Percentiles rank a stretch among this genome's conserved stretches.
Conservation (phyloP, 306 rosid genomes). For the Glycyrrhiza uralensis region DNA sequence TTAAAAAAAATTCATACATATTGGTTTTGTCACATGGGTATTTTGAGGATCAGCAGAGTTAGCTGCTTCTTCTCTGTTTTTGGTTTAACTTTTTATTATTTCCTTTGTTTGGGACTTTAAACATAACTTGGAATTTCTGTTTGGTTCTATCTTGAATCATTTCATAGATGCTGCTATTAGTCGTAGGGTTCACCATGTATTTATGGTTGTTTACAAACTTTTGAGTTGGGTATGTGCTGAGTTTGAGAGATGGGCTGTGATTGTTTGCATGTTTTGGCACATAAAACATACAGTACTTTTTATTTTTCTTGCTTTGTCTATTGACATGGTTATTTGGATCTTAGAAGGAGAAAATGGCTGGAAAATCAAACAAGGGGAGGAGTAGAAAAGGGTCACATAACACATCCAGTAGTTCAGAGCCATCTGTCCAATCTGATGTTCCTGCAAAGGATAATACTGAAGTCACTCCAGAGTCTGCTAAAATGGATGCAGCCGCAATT, state of each 20-base stretch:
- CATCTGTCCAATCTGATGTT: conserved; percentile 35
- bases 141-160: not conserved
- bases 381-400: conserved; percentile 49
- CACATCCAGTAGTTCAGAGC: conserved; percentile 29
- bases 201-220: not conserved
- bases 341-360: conserved; percentile 65
- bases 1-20: not conserved
- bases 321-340: conserved; percentile 19
- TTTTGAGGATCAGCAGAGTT: not conserved
- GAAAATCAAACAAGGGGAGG: conserved; percentile 79
- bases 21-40: not conserved
- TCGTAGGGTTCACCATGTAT: not conserved
- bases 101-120: not conserved
- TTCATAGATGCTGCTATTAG: not conserved
- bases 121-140: not conserved
- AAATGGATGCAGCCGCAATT: conserved; percentile 44
- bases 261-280: not conserved
- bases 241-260: not conserved
- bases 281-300: not conserved
- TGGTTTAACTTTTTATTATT: not conserved
- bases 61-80: not conserved
- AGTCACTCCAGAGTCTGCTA: conserved; percentile 25
- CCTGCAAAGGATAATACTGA: conserved; percentile 31
- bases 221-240: not conserved
- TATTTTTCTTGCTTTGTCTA: not conserved